Evolutionary conservation across 225 moss, liverwort and hornwort species (phyloP), one percentile per base, ranked within the genome.

Genomic region (Pseudisothecium myosuroides): DNA sequence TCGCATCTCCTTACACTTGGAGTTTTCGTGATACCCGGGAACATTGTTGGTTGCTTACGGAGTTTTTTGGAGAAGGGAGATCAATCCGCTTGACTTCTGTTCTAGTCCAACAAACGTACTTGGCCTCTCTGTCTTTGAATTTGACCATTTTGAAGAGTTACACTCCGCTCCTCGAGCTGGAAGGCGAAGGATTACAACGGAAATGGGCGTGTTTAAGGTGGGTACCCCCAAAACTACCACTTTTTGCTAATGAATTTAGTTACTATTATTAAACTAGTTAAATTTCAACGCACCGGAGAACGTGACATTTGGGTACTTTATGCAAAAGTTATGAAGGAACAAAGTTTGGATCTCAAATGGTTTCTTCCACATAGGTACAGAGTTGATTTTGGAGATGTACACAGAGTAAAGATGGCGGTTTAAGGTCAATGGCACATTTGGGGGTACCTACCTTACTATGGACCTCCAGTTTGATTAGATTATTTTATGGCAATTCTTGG

Each of bases 1-100:
- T 1, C 0, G 21, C 0, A 1, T 55, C 24, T 56, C 1, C 2
- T 0, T 58, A 0, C 9, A 8, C 56, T 89, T 31, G 31, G 5
- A 67, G 58, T 77, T 84, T 37, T 7, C 16, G 58, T 66, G 47
- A n/a, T 67, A 4, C 68, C 47, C 2, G 18, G 0, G 27, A 32
- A 60, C 52, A 76, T 83, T 45, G 22, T 43, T 7, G 29, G 12
- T 43, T 83, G 83, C 37, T 66, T 83, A 12, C 66, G 13, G 26
- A 47, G 41, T 0, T 84, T 77, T 49, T n/a, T 60, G 18, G 59
- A 29, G 5, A 1, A n/a, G 14, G 58, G 50, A 6, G 49, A 17
- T n/a, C 31, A 13, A 39, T 58, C 63, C 5, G 5, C 63, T 50
- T 39, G 63, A 76, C 17, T 62, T 5, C 5, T 29, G 28, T 59